phyloP scores from a whole-genome alignment of 768 basidiomycete species.

The Roridomyces roridus region DNA sequence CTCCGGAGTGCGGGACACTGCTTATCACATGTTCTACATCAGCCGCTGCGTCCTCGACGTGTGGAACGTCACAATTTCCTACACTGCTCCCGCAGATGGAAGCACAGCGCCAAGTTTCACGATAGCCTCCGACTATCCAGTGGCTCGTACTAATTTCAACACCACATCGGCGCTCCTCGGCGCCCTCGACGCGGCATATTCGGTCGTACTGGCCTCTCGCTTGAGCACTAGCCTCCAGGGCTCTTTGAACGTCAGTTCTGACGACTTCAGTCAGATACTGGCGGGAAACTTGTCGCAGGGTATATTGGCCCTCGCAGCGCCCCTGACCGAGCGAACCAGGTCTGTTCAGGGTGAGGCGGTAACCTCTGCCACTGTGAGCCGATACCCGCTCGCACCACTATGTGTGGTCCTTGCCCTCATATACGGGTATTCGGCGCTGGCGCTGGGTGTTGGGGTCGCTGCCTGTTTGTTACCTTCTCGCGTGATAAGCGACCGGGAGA shows the following conservation, averaged over 20 bases:
- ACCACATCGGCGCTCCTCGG: constrained; percentile 11
- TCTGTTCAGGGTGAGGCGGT: background rate
- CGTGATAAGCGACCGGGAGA: background rate
- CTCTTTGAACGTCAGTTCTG: background rate
- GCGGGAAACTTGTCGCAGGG: constrained; percentile 2
- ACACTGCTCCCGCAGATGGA: background rate
- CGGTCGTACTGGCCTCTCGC: background rate
- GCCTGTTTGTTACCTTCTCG: background rate
- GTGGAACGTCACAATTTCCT: background rate
- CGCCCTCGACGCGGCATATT: constrained; percentile 6
- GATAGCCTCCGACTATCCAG: background rate
- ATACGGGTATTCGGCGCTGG: background rate
- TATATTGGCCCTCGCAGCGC: constrained; percentile 2
- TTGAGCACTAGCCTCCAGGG: constrained; percentile 1
- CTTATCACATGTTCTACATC: background rate
- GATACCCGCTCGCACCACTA: constrained; percentile 5
- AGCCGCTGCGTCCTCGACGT: constrained; percentile 5
- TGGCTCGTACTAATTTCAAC: background rate
- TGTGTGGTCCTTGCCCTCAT: background rate
- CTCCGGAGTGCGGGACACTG: background rate
- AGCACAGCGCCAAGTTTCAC: background rate
- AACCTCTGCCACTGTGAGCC: background rate
- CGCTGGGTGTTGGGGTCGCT: background rate
- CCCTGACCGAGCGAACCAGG: constrained; percentile 1
- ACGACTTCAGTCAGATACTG: background rate